Base-by-base conservation (phyloP, 2,329 filamentous ascomycete species). In the Calonectria ilicicola region DNA sequence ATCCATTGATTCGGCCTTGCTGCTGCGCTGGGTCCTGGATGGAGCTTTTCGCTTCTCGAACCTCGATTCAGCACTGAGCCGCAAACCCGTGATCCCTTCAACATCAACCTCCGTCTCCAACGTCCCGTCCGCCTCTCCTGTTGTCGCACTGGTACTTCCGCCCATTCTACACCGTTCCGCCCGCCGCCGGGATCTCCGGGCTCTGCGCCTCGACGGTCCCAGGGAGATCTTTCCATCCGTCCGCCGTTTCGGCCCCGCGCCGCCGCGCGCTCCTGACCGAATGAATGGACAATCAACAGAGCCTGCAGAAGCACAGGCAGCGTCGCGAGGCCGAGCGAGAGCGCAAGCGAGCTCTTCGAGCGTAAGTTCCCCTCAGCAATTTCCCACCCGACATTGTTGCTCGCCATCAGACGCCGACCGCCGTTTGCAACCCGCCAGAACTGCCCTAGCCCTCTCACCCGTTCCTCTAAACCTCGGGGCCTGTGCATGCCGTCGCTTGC, bases 211-310 rank as follows among this genome's bases (percentile, higher is more conserved):
- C 72, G 74, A 78, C 56, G 74, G 74, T 79, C 74, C 77, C 69
- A 75, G 78, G 53, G 74, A 78, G 72, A 67, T 60, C 66, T 67
- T 70, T 72, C 58, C 67, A 74, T 71, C 73, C 66, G 75, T 69
- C 75, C 75, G 75, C 77, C 75, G 77, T 75, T 79, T 70, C 77
- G 76, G 78, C 78, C 78, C 78, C 76, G 75, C 78, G 78, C 75
- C 72, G 71, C 74, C 69, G 76, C 75, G 77, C 75, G 75, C 77
- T 73, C 67, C 42, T 63, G 40, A 67, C 70, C 65, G 72, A 71
- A 68, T 78, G 72, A 77, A 80, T 80, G 78, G 78, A 80, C 70
- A 78, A 78, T 70, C 78, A 80, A 80, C 78, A 80, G 69, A 79
- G 53, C 72, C 76, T 80, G 71, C 78, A 80, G 70, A 80, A 80